Evolutionary conservation across 371 early-diverging fungal genomes (phyloP), one percentile per base, ranked within the genome.

Genomic region (Apophysomyces sp.): DNA sequence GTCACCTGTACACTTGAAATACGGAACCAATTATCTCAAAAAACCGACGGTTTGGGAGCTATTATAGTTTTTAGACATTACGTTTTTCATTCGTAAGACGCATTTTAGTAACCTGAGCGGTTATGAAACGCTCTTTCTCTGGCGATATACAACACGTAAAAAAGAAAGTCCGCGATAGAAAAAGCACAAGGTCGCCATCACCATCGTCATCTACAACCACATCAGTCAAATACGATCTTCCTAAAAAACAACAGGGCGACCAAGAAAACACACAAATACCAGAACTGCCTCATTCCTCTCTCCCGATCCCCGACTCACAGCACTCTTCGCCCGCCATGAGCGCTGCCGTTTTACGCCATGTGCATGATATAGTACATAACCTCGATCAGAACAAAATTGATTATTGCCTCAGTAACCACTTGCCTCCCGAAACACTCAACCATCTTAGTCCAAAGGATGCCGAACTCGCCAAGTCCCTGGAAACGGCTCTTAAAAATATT

Each of bases 321-420:
- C 30, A 32, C 28, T 21, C 36, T 24, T 24, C 34, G 16, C 59
- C 67, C 31, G 41, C 32, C 39, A 66, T 69, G 65, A 65, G 65
- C 24, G 40, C 60, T 51, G 53, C 53, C 27, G 70, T 74, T 12
- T 56, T 77, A 18, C 36, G 53, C 5, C 69, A 74, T 58, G 59
- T 78, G 37, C 61, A 70, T 51, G 63, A 73, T 58, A 62, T 78
- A 28, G 65, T 73, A 55, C 60, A 64, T 52, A 68, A 72, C 66
- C 61, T 78, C 13, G 78, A 78, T 40, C 71, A 74, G 51, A 73
- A 75, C 29, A 68, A 75, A 52, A 66, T 74, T 29, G 75, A 78
- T 37, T 62, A 71, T 31, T 78, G 78, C 60, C 67, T 74, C 16
- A 73, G 69, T 24, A 62, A 70, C 37, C 21, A 41, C 11, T 26